These are phyloP conservation scores for Diplodia corticola DNA, from an alignment of 2,329 filamentous ascomycete species.

Conservation along the genomic window DNA sequence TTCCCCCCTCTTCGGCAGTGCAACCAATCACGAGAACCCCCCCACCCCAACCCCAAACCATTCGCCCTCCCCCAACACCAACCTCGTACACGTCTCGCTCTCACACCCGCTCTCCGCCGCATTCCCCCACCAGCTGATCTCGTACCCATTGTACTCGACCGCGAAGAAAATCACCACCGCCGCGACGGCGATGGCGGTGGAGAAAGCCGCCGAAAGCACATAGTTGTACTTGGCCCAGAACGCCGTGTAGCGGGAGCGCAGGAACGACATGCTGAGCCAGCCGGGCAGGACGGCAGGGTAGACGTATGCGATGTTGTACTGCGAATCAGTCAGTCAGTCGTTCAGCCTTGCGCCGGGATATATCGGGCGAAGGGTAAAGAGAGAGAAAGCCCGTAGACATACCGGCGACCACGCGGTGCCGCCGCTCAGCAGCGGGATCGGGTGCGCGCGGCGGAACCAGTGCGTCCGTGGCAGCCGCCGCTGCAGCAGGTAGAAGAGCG, in stretches of 20 bases:
- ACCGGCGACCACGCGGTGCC: slow-evolving; percentile 24
- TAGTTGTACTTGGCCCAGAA: slow-evolving; percentile 70
- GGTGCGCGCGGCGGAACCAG: slow-evolving; percentile 52
- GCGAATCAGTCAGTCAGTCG: neutral
- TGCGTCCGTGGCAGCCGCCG: slow-evolving; percentile 55
- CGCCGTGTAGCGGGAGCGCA: slow-evolving; percentile 47
- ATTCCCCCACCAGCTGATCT: slow-evolving; percentile 64
- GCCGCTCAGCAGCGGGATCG: slow-evolving; percentile 23
- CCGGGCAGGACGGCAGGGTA: slow-evolving; percentile 50
- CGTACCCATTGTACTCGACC: slow-evolving; percentile 58
- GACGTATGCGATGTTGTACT: slow-evolving; percentile 53
- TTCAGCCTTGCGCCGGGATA: no score
- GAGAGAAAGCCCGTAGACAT: neutral
- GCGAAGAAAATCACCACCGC: slow-evolving; percentile 71
- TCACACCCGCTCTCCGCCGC: neutral
- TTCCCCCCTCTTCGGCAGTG: neutral
- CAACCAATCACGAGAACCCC: neutral
- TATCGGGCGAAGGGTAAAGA: no score
- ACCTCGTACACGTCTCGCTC: neutral
- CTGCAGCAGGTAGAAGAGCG: slow-evolving; percentile 50
- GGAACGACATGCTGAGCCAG: slow-evolving; percentile 58
- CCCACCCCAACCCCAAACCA: neutral
- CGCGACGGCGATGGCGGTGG: slow-evolving; percentile 65
- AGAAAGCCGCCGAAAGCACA: slow-evolving; percentile 69
- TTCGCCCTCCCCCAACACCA: neutral